phyloP scores from a whole-genome alignment of 805 yeast genomes.

The Pichia membranifaciens region DNA sequence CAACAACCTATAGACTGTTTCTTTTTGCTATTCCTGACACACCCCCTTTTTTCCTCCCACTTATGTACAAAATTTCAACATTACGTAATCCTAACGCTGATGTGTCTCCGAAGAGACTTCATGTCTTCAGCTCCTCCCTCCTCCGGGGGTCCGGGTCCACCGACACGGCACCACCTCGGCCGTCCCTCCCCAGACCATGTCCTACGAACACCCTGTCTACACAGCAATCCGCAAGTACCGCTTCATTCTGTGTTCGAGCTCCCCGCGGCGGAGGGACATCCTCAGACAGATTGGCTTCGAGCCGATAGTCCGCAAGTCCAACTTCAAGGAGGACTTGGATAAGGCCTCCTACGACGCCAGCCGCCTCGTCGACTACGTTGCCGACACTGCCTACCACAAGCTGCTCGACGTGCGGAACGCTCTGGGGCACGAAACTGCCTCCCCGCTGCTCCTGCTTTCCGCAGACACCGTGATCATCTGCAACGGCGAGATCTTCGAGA shows the following conservation, averaged over 20 bases:
- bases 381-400: constrained; percentile 63
- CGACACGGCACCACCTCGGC: too few species aligned
- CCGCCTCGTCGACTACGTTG: constrained; percentile 45
- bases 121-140: too few species aligned
- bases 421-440: constrained; percentile 27
- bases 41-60: too few species aligned
- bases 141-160: too few species aligned
- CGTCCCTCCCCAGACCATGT: constrained; percentile 22
- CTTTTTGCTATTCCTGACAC: too few species aligned
- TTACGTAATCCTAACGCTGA: too few species aligned
- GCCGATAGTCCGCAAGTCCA: constrained; percentile 49
- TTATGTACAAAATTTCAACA: too few species aligned
- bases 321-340: constrained; percentile 70
- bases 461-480: constrained; percentile 78
- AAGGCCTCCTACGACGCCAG: constrained; percentile 35
- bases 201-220: constrained; percentile 24
- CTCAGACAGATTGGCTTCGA: constrained; percentile 51
- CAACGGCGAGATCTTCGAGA: constrained; percentile 63
- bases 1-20: constrained; percentile 16
- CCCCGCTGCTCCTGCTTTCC: constrained; percentile 37
- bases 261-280: constrained; percentile 78
- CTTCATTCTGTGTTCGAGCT: constrained; percentile 73
- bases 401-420: constrained; percentile 44
- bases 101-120: too few species aligned
- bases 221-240: constrained; percentile 19